Evolutionary conservation across 345 rosid species (phyloP).

Genomic region (Populus tremula): DNA sequence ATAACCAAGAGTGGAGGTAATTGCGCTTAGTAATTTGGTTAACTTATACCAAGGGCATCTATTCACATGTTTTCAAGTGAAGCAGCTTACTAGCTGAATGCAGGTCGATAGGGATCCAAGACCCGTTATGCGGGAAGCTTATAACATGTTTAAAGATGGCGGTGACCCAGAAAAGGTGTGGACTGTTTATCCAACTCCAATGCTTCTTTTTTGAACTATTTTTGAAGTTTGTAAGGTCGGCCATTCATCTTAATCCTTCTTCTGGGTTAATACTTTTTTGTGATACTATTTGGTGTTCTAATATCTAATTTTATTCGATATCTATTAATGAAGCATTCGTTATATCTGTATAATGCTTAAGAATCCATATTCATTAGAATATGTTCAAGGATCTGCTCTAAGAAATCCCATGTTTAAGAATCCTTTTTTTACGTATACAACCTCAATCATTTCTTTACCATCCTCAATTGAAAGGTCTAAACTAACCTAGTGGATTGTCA

Average conservation of each 20-base stretch:
- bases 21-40: background rate
- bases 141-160: constrained; percentile 70
- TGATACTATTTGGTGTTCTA: background rate
- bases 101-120: constrained; percentile 90
- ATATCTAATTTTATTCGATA: background rate
- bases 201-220: background rate
- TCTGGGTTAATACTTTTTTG: background rate
- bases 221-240: background rate
- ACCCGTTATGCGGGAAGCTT: constrained; percentile 79
- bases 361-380: background rate
- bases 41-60: background rate
- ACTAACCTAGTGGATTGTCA: background rate
- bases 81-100: constrained; percentile 19
- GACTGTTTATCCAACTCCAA: constrained; percentile 1
- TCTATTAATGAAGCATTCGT: background rate
- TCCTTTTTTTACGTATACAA: background rate
- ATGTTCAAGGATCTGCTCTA: background rate
- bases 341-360: background rate
- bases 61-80: background rate
- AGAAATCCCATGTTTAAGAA: background rate
- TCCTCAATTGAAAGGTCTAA: background rate
- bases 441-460: background rate
- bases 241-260: background rate
- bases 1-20: background rate
- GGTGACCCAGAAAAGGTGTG: constrained; percentile 85